These are phyloP conservation scores for Taphrina pruni DNA, from an alignment of 1,139 yeast genomes.

Conservation along the genomic window DNA sequence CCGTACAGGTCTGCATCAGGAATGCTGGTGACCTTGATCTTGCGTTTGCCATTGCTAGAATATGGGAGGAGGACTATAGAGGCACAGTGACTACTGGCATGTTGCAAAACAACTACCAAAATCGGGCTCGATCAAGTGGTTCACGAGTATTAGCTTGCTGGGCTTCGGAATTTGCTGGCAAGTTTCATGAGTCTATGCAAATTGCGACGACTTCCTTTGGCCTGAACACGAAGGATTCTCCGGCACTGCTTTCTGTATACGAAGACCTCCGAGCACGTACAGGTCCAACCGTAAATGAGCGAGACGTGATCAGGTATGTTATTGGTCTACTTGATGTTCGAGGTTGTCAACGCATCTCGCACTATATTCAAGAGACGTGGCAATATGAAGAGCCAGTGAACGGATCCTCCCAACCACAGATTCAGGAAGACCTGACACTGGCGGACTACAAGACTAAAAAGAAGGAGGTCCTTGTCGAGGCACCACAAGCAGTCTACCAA, in stretches of 20 bases:
- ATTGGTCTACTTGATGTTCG: constrained; percentile 1
- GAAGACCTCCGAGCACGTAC: not conserved
- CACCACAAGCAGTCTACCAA: constrained; percentile 29
- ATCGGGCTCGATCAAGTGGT: constrained; percentile 5
- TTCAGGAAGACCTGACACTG: constrained; percentile 21
- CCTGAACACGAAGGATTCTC: constrained; percentile 1
- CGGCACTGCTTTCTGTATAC: constrained; percentile 3
- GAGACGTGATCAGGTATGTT: constrained; percentile 2
- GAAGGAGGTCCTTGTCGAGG: constrained; percentile 24
- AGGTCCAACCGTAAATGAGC: not conserved
- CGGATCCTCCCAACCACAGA: not conserved
- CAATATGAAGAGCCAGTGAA: not conserved
- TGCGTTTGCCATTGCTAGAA: constrained; percentile 22
- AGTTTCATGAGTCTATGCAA: constrained; percentile 3
- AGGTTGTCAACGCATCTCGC: constrained; percentile 19
- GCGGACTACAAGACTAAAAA: constrained; percentile 23
- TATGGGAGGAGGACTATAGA: constrained; percentile 7
- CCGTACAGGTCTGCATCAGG: constrained; percentile 62
- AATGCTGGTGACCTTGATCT: constrained; percentile 16
- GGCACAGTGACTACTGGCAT: not conserved
- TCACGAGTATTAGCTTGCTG: constrained; percentile 16
- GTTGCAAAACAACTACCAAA: constrained; percentile 2
- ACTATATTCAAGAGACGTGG: constrained; percentile 7
- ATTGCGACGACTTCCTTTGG: constrained; percentile 6
- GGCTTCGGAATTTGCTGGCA: not conserved